Evolutionary conservation across 2,329 filamentous ascomycete species (phyloP).

Genomic region (Nemania serpens): DNA sequence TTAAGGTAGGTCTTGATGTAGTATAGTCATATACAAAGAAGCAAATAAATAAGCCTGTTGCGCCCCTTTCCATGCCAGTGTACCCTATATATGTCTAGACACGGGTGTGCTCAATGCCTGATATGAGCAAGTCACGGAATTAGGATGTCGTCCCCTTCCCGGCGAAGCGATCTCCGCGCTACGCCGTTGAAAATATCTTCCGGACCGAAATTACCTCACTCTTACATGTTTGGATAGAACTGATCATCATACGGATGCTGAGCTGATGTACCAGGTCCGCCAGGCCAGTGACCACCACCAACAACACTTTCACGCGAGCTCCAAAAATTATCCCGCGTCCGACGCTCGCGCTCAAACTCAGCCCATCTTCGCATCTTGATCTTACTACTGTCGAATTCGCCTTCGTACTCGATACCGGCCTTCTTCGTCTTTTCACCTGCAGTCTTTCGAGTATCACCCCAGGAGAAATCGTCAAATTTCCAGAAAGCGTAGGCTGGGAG

Average conservation of each 20-base stretch:
- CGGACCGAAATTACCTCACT: slow-evolving; percentile 10
- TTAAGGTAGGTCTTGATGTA: slow-evolving; percentile 24
- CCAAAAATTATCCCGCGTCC: slow-evolving; percentile 56
- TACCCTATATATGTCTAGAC: slow-evolving; percentile 24
- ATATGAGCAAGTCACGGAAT: slow-evolving; percentile 4
- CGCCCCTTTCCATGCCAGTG: slow-evolving; percentile 23
- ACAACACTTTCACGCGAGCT: slow-evolving; percentile 57
- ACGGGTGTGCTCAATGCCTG: slow-evolving; percentile 3
- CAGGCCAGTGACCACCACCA: slow-evolving; percentile 51
- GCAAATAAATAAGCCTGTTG: slow-evolving; percentile 8
- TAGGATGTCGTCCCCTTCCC: neutral
- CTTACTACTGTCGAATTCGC: slow-evolving; percentile 97
- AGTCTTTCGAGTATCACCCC: slow-evolving; percentile 97
- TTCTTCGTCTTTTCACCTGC: slow-evolving; percentile 88
- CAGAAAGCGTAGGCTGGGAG: slow-evolving; percentile 94
- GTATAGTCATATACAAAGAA: slow-evolving; percentile 24
- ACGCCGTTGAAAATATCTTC: neutral
- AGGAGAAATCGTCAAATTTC: slow-evolving; percentile 99
- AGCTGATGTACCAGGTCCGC: slow-evolving; percentile 41
- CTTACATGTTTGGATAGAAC: slow-evolving; percentile 59
- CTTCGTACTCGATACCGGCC: slow-evolving; percentile 83
- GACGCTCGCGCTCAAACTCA: slow-evolving; percentile 81
- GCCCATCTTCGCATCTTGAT: slow-evolving; percentile 99
- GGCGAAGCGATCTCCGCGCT: neutral
- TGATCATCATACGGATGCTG: slow-evolving; percentile 57